Percentiles rank a stretch among this genome's conserved stretches.
Evolutionary conservation across 306 rosid species (phyloP).

Genomic region (Corylus americana): DNA sequence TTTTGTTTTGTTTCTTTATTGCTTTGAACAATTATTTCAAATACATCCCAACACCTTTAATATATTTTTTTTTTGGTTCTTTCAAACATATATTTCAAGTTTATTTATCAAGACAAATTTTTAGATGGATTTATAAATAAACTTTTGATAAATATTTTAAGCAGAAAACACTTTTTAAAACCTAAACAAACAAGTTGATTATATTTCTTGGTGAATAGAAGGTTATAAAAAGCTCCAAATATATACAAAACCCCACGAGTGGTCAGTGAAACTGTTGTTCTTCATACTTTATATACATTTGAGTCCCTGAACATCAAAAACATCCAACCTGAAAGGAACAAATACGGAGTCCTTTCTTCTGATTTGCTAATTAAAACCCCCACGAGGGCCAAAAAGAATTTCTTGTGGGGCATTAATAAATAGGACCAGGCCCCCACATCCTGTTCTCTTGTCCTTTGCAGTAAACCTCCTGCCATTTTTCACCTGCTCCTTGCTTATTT

Average conservation of each 20-base stretch:
- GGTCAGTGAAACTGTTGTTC: not conserved
- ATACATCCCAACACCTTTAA: too few relatives aligned
- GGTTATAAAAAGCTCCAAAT: not conserved
- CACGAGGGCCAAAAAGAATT: conserved; percentile 48
- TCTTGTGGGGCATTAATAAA: conserved; percentile 37
- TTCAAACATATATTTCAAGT: too few relatives aligned
- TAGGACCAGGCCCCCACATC: conserved; percentile 47
- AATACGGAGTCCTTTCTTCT: conserved; percentile 34
- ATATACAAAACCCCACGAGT: not conserved
- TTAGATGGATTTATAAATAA: too few relatives aligned
- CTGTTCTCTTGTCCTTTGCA: conserved; percentile 57
- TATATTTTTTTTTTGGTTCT: too few relatives aligned
- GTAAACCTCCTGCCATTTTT: conserved; percentile 42
- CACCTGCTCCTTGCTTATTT: conserved; percentile 66
- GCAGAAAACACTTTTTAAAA: too few relatives aligned
- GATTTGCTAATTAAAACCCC: conserved; percentile 18
- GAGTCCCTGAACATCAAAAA: conserved; percentile 8
- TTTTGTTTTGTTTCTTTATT: too few relatives aligned
- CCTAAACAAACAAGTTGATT: not conserved
- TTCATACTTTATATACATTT: not conserved
- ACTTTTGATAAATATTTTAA: too few relatives aligned
- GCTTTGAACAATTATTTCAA: too few relatives aligned
- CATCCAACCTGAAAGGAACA: conserved; percentile 39
- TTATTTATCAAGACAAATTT: too few relatives aligned
- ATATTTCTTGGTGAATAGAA: not conserved